Base-by-base conservation (phyloP, 179 eudicot genomes). In the Actinidia chinensis region DNA sequence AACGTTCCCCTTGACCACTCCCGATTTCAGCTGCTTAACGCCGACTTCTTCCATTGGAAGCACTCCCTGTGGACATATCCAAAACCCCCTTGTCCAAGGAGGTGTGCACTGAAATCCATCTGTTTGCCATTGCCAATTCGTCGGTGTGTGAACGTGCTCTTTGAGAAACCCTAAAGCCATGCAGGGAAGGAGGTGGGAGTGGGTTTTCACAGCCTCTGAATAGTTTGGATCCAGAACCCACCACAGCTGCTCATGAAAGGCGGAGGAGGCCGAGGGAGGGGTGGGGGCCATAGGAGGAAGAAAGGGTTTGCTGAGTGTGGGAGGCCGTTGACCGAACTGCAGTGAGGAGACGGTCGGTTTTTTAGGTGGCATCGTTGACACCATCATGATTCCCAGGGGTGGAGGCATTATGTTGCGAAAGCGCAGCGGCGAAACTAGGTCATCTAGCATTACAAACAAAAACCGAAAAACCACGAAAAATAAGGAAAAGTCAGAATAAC, bases 71-170 rank as follows among this genome's bases (percentile, higher is more conserved):
- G 93, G 51, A 95, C 99, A 81, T 86, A 92, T 10, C 99, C 99
- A 80, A 95, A 93, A 68, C 99, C 98, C 70, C 98, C 99, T 84
- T 95, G 98, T 74, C 99, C 99, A 9, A 95, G 88, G 44, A 95
- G 84, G 81, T 95, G 92, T 46, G 88, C 89, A 69, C 87, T 86
- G 90, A 85, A 95, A 95, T 23, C 93, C 97, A 82, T 95, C 84
- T 0, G 99, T 92, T n/a, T 43, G 99, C 99, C 87, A 85, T 85
- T 5, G 92, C 85, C 79, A 95, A 83, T 76, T 95, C 99, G 47
- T 95, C 98, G n/a, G 54, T 87, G 93, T 15, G 91, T 84, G 71
- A 93, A 95, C 12, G 90, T 77, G 83, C 90, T 93, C 54, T 92
- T 90, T 46, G 90, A 79, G 78, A 76, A 87, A 44, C 92, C 94